phyloP scores from a whole-genome alignment of 2,329 filamentous ascomycete genomes.

The Didymella lethalis region DNA sequence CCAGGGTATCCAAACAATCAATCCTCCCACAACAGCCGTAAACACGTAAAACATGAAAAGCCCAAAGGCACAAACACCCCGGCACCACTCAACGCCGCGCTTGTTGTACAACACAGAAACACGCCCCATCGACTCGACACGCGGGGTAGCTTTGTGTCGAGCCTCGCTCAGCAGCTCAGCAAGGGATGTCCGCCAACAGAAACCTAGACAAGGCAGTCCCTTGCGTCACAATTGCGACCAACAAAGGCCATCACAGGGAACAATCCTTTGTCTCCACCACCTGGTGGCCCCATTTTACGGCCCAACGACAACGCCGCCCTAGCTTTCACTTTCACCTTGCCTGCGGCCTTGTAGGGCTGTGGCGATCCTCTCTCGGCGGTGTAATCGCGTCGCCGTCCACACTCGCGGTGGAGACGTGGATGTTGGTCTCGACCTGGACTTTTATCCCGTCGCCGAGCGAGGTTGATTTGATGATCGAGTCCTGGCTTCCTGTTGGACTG shows the following conservation, averaged over 20 bases:
- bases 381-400: slow-evolving; percentile 8
- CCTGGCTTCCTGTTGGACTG: slow-evolving; percentile 44
- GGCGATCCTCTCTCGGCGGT: slow-evolving; percentile 1
- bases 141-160: background rate
- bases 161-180: background rate
- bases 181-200: background rate
- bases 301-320: background rate
- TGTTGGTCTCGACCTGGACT: slow-evolving; percentile 42
- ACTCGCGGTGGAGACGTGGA: slow-evolving; percentile 13
- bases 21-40: slow-evolving; percentile 5
- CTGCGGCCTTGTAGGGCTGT: slow-evolving; percentile 2
- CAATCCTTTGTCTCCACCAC: slow-evolving; percentile 1
- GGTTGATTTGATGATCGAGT: slow-evolving; percentile 44
- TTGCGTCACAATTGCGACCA: background rate
- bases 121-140: background rate
- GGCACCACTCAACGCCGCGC: slow-evolving; percentile 13
- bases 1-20: slow-evolving; percentile 15
- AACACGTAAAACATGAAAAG: slow-evolving; percentile 6
- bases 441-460: slow-evolving; percentile 39
- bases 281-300: too few relatives aligned
- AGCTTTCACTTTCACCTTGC: background rate
- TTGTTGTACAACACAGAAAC: slow-evolving; percentile 13
- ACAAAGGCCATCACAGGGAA: background rate
- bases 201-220: background rate
- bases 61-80: background rate